A percentile compares a stretch with the other conserved stretches of the same genome.
Evolutionary conservation across 345 rosid species (phyloP).

Genomic region (Eucalyptus microcorys): DNA sequence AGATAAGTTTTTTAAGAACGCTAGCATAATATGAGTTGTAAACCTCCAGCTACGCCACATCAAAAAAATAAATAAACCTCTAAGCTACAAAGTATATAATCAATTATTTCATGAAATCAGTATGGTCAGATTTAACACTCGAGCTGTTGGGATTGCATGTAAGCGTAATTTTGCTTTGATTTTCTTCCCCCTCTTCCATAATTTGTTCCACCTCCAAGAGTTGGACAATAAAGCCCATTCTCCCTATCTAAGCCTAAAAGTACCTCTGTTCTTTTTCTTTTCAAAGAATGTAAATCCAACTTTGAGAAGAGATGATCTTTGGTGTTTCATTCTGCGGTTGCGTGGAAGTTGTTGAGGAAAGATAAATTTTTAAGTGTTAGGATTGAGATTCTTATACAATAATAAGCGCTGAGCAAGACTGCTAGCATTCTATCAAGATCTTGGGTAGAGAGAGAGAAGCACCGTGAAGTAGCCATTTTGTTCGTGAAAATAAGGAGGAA

Average conservation of each 20-base stretch:
- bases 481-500: not conserved
- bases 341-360: not conserved
- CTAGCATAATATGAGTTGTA: not conserved
- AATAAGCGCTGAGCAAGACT: not conserved
- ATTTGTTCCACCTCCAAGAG: not conserved
- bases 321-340: not conserved
- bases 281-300: not conserved
- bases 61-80: too few species aligned
- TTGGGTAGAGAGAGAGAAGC: not conserved
- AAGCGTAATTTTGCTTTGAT: not conserved
- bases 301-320: not conserved
- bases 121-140: not conserved
- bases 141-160: not conserved
- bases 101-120: not conserved
- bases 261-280: not conserved
- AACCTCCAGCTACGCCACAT: not conserved
- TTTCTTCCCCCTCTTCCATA: not conserved
- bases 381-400: not conserved
- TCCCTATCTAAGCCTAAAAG: not conserved
- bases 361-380: not conserved
- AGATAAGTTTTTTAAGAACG: not conserved
- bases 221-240: not conserved
- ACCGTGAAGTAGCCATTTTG: not conserved
- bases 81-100: not conserved
- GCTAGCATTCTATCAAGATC: not conserved